phyloP scores from a whole-genome alignment of 257 asterid genomes.

The Nicotiana tabacum region DNA sequence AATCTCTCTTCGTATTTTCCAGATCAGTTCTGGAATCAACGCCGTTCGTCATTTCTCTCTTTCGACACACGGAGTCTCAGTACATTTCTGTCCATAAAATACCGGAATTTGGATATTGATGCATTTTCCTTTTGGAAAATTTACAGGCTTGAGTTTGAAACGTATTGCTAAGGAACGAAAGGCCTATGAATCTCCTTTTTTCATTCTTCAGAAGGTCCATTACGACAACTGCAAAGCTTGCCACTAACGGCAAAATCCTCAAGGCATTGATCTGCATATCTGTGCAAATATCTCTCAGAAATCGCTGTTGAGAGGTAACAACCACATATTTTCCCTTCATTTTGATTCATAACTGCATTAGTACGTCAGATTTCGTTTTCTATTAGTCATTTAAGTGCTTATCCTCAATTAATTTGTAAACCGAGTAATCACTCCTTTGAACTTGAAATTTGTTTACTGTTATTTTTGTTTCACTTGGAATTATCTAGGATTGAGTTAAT shows the following conservation, averaged over 20 bases:
- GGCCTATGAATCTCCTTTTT: background rate
- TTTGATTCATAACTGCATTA: no score
- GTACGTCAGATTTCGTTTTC: no score
- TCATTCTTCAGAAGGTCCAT: background rate
- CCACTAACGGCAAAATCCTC: background rate
- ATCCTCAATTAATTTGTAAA: background rate
- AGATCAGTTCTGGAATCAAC: background rate
- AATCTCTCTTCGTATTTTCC: background rate
- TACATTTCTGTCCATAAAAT: background rate
- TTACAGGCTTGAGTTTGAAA: background rate
- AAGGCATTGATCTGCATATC: background rate
- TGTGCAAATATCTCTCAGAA: background rate
- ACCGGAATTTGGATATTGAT: background rate
- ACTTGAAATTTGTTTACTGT: background rate
- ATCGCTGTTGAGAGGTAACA: background rate
- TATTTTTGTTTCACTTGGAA: background rate
- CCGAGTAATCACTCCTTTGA: background rate
- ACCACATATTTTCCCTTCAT: background rate
- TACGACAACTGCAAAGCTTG: background rate
- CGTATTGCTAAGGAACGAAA: background rate
- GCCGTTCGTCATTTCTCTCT: background rate
- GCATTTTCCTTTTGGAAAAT: background rate
- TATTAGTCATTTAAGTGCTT: background rate
- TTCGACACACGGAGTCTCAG: background rate
- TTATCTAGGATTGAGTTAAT: background rate